Percentiles rank a stretch among this genome's conserved stretches.
These are phyloP conservation scores for Colletotrichum magnum DNA, from an alignment of 2,329 filamentous ascomycete species.

Conservation along the genomic window DNA sequence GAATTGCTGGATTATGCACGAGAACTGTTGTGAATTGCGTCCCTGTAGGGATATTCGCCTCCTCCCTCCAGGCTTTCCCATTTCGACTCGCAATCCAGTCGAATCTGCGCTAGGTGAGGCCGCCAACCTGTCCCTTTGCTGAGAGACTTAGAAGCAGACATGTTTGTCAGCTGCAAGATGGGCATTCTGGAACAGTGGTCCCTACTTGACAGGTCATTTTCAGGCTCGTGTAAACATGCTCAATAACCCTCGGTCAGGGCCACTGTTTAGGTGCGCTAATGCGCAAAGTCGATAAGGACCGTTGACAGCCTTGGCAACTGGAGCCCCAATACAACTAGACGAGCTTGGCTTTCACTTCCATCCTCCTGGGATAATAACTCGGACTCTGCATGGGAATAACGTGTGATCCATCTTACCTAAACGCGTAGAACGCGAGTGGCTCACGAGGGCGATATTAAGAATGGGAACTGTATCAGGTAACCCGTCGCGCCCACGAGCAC, in stretches of 20 bases:
- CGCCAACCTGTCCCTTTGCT: no score
- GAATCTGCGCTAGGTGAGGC: no score
- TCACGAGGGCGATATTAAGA: neutral
- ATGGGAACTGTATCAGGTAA: neutral
- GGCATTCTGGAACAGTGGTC: neutral
- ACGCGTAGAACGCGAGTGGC: neutral
- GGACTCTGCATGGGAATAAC: no score
- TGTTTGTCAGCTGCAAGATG: neutral
- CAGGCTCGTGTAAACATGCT: neutral
- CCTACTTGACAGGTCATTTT: neutral
- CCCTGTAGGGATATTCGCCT: no score
- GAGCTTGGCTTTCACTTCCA: neutral
- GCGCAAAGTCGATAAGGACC: neutral
- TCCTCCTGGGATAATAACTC: no score
- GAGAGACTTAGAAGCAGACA: neutral
- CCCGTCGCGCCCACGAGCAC: neutral
- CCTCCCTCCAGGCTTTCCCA: no score
- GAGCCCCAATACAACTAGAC: neutral
- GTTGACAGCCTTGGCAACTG: neutral
- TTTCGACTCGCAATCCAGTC: no score
- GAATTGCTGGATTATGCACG: no score
- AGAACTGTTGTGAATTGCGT: no score
- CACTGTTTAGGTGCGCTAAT: neutral
- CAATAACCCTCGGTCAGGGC: neutral
- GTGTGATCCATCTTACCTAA: neutral